Conservation (phyloP, 1,284 basidiomycete species). For the Tylopilus sp. region DNA sequence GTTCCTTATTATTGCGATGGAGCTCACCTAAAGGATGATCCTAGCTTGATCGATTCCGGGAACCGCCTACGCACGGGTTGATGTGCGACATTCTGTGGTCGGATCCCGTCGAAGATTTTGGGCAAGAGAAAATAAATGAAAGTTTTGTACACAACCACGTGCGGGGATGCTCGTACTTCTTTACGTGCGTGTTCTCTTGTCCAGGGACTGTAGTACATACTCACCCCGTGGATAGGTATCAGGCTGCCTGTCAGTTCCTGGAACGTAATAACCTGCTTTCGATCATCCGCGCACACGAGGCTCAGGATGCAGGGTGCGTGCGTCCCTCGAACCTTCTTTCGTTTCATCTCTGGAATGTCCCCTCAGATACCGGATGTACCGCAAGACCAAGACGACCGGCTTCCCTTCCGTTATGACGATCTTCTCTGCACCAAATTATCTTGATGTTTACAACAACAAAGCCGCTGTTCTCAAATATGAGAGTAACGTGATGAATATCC, state of each 20-base stretch:
- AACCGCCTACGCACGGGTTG: conserved; percentile 89
- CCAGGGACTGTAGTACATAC: neutral
- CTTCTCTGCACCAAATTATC: conserved; percentile 93
- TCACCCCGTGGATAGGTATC: conserved; percentile 50
- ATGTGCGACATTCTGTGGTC: conserved; percentile 98
- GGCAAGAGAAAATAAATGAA: conserved; percentile 82
- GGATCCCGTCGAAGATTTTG: conserved; percentile 93
- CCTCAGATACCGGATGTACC: conserved; percentile 89
- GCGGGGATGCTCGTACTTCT: conserved; percentile 94
- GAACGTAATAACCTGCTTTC: conserved; percentile 93
- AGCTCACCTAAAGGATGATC: conserved; percentile 6
- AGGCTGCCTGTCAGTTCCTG: conserved; percentile 90
- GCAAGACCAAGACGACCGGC: conserved; percentile 91
- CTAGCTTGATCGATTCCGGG: conserved; percentile 90
- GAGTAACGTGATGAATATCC: conserved; percentile 94
- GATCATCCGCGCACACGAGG: conserved; percentile 93
- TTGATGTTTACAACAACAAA: conserved; percentile 97
- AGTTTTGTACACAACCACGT: conserved; percentile 93
- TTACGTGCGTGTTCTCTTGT: conserved; percentile 55
- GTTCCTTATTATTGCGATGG: conserved; percentile 17
- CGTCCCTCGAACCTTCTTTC: neutral
- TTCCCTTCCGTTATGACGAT: conserved; percentile 96
- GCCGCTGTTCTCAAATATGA: conserved; percentile 96
- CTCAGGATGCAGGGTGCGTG: conserved; percentile 88
- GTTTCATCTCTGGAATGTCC: conserved; percentile 3